phyloP scores from a whole-genome alignment of 2,329 filamentous ascomycete genomes.

The Epichloe sp. region DNA sequence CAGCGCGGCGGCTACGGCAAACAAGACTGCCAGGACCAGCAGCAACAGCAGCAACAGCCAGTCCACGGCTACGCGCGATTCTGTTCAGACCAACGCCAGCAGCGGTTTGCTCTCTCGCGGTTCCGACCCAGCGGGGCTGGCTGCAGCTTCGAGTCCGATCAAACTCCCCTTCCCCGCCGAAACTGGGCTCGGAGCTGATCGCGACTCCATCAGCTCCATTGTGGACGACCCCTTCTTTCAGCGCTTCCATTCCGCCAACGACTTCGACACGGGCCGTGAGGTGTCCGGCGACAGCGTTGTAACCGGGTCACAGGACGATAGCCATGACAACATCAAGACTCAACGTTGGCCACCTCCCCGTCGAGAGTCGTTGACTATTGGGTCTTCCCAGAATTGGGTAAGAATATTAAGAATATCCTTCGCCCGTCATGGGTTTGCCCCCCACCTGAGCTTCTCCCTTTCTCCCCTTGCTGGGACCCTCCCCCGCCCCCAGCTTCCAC shows the following conservation, averaged over 20 bases:
- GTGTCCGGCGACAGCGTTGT: slow-evolving; percentile 13
- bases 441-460: slow-evolving; percentile 1
- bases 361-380: slow-evolving; percentile 35
- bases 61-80: slow-evolving; percentile 13
- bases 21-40: slow-evolving; percentile 3
- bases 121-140: slow-evolving; percentile 5
- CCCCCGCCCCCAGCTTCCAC: background rate
- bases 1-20: background rate
- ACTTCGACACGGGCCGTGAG: slow-evolving; percentile 13
- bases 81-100: slow-evolving; percentile 10
- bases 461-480: background rate
- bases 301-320: slow-evolving; percentile 15
- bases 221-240: slow-evolving; percentile 43
- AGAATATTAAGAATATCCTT: slow-evolving; percentile 7
- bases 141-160: slow-evolving; percentile 4
- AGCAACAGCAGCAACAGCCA: slow-evolving; percentile 1
- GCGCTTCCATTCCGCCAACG: slow-evolving; percentile 25
- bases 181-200: slow-evolving; percentile 14
- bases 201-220: slow-evolving; percentile 39
- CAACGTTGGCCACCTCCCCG: slow-evolving; percentile 31
- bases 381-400: slow-evolving; percentile 24
- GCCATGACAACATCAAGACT: slow-evolving; percentile 26
- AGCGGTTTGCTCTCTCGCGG: slow-evolving; percentile 9
- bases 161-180: slow-evolving; percentile 13
- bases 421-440: slow-evolving; percentile 1